A percentile compares a stretch with the other conserved stretches of the same genome.
phyloP scores from a whole-genome alignment of 805 yeast species.

The Candida pseudofarinosa region DNA sequence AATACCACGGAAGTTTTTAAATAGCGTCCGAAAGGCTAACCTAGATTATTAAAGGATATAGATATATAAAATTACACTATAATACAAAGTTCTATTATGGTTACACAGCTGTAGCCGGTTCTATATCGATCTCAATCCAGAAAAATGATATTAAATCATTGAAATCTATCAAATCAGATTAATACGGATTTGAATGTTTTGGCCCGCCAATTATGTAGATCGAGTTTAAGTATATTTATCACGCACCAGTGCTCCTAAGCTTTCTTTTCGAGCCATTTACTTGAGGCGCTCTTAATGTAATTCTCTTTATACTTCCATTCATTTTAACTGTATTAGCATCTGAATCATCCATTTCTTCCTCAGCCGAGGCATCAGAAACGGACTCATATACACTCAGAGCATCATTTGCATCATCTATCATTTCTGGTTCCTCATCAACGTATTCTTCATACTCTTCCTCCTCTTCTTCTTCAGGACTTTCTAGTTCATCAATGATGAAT shows the following conservation, averaged over 20 bases:
- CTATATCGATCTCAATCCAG: too few species aligned
- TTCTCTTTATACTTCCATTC: slow-evolving; percentile 4
- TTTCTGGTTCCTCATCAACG: not conserved
- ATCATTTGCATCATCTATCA: not conserved
- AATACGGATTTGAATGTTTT: too few species aligned
- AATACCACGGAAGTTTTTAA: slow-evolving; percentile 33
- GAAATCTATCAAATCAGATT: too few species aligned
- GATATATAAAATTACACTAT: slow-evolving; percentile 6
- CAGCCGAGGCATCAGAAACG: slow-evolving; percentile 10
- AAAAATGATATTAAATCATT: too few species aligned
- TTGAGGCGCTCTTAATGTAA: not conserved
- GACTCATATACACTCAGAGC: not conserved
- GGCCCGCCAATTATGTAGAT: too few species aligned
- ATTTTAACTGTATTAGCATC: slow-evolving; percentile 9
- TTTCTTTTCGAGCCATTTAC: not conserved
- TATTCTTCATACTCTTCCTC: slow-evolving; percentile 6
- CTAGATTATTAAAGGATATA: too few species aligned
- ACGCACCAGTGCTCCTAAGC: not conserved
- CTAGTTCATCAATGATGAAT: slow-evolving; percentile 14
- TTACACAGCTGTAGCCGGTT: not conserved
- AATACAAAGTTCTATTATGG: not conserved
- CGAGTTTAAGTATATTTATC: not conserved
- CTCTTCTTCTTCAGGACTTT: slow-evolving; percentile 14
- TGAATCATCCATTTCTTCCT: slow-evolving; percentile 10
- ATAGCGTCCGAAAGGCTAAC: too few species aligned